These are phyloP conservation scores for Cladosporium sp. DNA, from an alignment of 2,329 filamentous ascomycete genomes.

Conservation along the genomic window DNA sequence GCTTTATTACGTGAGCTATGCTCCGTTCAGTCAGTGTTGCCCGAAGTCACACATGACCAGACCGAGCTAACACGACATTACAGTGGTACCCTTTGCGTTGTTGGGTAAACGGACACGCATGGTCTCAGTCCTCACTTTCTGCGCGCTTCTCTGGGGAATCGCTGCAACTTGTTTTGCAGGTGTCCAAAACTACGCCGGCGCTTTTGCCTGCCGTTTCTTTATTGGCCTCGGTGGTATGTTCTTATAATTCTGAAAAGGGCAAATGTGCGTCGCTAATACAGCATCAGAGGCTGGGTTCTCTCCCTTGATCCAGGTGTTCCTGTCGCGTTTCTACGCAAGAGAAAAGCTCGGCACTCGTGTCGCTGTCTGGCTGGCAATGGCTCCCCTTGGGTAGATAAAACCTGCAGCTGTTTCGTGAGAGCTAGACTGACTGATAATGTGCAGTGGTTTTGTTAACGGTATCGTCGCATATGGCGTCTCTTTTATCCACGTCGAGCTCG, in stretches of 20 bases:
- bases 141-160: constrained; percentile 10
- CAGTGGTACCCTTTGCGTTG: constrained; percentile 21
- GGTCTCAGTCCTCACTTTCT: constrained; percentile 20
- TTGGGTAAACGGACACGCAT: constrained; percentile 22
- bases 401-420: background rate
- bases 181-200: constrained; percentile 12
- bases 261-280: constrained; percentile 3
- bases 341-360: constrained; percentile 21
- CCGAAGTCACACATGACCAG: background rate
- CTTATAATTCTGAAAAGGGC: background rate
- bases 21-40: constrained; percentile 19
- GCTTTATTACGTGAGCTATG: constrained; percentile 21
- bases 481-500: constrained; percentile 19
- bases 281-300: constrained; percentile 20
- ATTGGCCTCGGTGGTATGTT: constrained; percentile 19
- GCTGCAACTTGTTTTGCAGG: constrained; percentile 13
- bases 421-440: constrained; percentile 1
- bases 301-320: constrained; percentile 21
- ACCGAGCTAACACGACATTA: background rate
- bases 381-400: constrained; percentile 19
- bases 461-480: constrained; percentile 21
- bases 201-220: constrained; percentile 13
- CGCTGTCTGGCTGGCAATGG: constrained; percentile 22
- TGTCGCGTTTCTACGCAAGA: constrained; percentile 21
- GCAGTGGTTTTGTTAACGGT: constrained; percentile 20